Conservation (phyloP, 78 protist genomes). For the Neovahlkampfia damariscottae region DNA sequence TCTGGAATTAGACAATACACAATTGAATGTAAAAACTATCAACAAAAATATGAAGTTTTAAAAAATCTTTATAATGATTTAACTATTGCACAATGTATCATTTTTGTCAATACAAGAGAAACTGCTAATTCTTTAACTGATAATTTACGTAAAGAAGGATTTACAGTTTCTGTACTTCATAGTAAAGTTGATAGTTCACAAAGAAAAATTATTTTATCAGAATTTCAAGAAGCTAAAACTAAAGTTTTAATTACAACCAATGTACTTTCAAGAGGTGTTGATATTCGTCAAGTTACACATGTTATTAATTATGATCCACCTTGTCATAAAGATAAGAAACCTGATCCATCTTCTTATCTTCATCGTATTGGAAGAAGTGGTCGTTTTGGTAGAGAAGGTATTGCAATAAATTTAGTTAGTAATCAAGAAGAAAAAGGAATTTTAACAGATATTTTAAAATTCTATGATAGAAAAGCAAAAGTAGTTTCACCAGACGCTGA, state of each 20-base stretch:
- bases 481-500: background rate
- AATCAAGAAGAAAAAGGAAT: background rate
- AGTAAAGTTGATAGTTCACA: background rate
- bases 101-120: background rate
- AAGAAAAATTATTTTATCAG: constrained; percentile 14
- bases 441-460: background rate
- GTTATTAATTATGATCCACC: constrained; percentile 36
- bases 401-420: background rate
- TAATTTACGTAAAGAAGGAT: background rate
- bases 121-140: background rate
- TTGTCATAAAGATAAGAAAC: background rate
- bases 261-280: constrained; percentile 42
- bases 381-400: constrained; percentile 22
- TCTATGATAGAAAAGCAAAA: background rate
- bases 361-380: constrained; percentile 51
- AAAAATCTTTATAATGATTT: background rate
- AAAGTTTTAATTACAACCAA: constrained; percentile 30
- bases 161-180: background rate
- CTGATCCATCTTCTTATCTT: constrained; percentile 22
- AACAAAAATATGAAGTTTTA: background rate
- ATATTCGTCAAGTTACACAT: constrained; percentile 22
- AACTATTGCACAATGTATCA: background rate
- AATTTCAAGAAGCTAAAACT: constrained; percentile 20
- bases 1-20: background rate
- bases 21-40: background rate